phyloP scores from a whole-genome alignment of 495 filamentous ascomycete genomes.

The Penicillium simplicissimum region DNA sequence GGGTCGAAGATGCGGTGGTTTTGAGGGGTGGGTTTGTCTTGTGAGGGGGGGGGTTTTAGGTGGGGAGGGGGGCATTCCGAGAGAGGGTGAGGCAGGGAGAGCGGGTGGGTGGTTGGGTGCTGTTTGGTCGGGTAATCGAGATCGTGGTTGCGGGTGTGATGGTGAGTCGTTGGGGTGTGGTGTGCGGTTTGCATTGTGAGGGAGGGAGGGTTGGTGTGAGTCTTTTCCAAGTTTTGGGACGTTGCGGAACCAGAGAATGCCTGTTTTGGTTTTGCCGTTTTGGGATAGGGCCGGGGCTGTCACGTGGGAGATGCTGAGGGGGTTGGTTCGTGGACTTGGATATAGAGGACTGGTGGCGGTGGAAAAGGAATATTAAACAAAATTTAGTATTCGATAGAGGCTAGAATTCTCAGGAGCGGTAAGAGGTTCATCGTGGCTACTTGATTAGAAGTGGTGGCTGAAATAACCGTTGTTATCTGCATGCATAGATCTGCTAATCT shows the following conservation, averaged over 20 bases:
- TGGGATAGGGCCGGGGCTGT: conserved; percentile 10
- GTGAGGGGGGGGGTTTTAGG: not conserved
- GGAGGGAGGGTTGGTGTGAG: not conserved
- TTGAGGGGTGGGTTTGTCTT: conserved; percentile 4
- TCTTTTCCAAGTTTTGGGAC: not conserved
- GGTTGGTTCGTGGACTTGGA: not conserved
- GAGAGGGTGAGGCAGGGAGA: too few species aligned
- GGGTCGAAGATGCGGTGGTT: conserved; percentile 66
- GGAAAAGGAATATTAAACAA: too few species aligned
- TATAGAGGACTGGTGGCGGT: too few species aligned
- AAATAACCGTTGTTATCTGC: not conserved
- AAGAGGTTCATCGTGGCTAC: not conserved
- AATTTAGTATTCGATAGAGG: not conserved
- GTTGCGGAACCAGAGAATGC: conserved; percentile 6
- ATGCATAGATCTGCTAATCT: not conserved
- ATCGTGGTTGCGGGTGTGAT: not conserved
- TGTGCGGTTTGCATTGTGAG: not conserved
- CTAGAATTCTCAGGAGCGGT: not conserved
- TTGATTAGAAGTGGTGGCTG: not conserved
- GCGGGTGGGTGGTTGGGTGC: not conserved
- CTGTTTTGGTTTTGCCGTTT: conserved; percentile 19
- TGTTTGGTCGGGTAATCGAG: not conserved
- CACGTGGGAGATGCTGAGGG: conserved; percentile 11
- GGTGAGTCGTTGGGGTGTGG: not conserved
- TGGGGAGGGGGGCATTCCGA: not conserved